These are phyloP conservation scores for Pestalotiopsis sp. DNA, from an alignment of 2,329 filamentous ascomycete genomes.

Conservation along the genomic window DNA sequence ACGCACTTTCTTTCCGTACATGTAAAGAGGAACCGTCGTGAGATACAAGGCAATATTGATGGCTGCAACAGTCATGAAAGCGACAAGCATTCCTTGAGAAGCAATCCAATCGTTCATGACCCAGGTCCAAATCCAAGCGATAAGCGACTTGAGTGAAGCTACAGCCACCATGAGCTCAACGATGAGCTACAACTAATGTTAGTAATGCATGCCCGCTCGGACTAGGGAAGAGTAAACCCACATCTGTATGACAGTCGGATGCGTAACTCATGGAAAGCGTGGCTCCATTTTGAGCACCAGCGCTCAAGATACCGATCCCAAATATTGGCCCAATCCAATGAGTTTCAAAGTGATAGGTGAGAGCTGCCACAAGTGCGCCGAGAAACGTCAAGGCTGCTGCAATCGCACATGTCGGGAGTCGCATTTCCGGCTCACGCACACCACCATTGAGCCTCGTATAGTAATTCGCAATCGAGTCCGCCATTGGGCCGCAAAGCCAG, in stretches of 20 bases:
- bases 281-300: conserved; percentile 1
- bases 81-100: neutral
- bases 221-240: neutral
- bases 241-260: conserved; percentile 2
- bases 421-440: conserved; percentile 46
- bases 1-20: neutral
- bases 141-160: conserved; percentile 5
- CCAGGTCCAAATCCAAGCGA: conserved; percentile 6
- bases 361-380: neutral
- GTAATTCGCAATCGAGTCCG: conserved; percentile 44
- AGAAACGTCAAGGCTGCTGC: neutral
- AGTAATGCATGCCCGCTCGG: neutral
- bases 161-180: conserved; percentile 7
- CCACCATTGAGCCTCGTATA: conserved; percentile 41
- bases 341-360: neutral
- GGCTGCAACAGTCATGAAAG: neutral
- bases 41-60: neutral
- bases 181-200: neutral
- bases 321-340: conserved; percentile 1
- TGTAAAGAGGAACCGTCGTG: neutral
- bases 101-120: conserved; percentile 1
- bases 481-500: conserved; percentile 43
- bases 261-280: conserved; percentile 4
- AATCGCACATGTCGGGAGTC: conserved; percentile 26
- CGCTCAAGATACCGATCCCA: neutral